A percentile compares a stretch with the other conserved stretches of the same genome.
Evolutionary conservation across 257 asterid species (phyloP).

Genomic region (Forsythia viridissima): DNA sequence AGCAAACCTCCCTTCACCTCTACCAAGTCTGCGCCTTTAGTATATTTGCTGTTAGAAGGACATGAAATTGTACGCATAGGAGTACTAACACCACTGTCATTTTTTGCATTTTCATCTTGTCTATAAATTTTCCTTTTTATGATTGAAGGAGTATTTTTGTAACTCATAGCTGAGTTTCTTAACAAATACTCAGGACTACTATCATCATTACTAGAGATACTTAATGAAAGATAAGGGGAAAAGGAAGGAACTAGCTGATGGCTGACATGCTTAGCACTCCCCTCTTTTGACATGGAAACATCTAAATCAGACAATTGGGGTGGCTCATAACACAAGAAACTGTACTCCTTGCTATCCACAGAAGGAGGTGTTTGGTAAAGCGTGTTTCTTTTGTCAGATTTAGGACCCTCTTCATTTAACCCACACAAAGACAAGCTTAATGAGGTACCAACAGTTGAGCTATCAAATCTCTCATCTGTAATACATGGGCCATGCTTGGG

Average conservation of each 20-base stretch:
- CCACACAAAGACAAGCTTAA: conserved; percentile 55
- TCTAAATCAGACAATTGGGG: conserved; percentile 30
- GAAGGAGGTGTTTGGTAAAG: conserved; percentile 26
- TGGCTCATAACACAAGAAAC: conserved; percentile 40
- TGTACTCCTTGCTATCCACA: conserved; percentile 29
- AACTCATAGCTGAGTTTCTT: conserved; percentile 67
- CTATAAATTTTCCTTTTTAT: conserved; percentile 45
- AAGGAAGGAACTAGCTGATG: conserved; percentile 27
- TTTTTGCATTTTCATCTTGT: conserved; percentile 26
- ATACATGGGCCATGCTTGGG: conserved; percentile 32
- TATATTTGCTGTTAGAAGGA: conserved; percentile 27
- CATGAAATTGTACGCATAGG: conserved; percentile 19
- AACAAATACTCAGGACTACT: conserved; percentile 58
- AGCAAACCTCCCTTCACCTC: conserved; percentile 27
- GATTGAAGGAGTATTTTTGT: conserved; percentile 70
- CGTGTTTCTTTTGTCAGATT: conserved; percentile 46
- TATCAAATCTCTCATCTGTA: conserved; percentile 24
- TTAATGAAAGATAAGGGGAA: conserved; percentile 35
- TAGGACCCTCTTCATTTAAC: conserved; percentile 28
- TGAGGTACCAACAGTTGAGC: conserved; percentile 42
- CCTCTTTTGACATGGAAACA: conserved; percentile 20
- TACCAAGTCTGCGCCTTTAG: conserved; percentile 22
- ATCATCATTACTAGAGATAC: conserved; percentile 32
- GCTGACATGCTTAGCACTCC: conserved; percentile 19
- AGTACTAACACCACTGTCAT: conserved; percentile 25